Evolutionary conservation across 129 eudicot genomes (phyloP), one percentile per base, ranked within the genome.

Genomic region (Helianthus tuberosus): DNA sequence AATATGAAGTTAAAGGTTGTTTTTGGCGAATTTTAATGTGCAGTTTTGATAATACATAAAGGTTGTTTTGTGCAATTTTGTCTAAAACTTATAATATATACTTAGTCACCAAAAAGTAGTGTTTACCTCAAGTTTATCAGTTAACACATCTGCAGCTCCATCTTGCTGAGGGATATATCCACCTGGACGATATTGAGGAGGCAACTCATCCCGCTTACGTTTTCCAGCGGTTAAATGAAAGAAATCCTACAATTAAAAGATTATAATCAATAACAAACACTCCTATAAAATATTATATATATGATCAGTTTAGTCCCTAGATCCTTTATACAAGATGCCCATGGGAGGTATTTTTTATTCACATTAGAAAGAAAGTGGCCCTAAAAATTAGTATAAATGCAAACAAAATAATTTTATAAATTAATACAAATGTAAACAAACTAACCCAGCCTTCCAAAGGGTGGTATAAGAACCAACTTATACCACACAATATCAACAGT

Each of bases 131-230:
- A 64, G 49, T 38, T 77, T 77, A 69, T 69, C 81, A 77, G 63
- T 38, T 57, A 38, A 62, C 48, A 63, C 67, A 74, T 86, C 96
- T 64, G 85, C 83, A 64, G 93, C 88, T 72, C 96, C 96, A 87
- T 89, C 96, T 80, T 87, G 90, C 82, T 89, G 96, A n/a, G 96
- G 93, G 36, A 89, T 87, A 81, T 84, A 89, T 39, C 93, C 93
- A 54, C 88, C 89, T 47, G 86, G 71, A 59, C 68, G 86, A 76
- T 74, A 84, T 58, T 75, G 96, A 75, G 90, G 52, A 73, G 96
- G 80, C 62, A 87, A 72, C 44, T 87, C 96, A 66, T 89, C 96
- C 46, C 93, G 81, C 79, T 89, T 89, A 38, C 96, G 84, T 81
- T 89, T 89, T 77, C 93, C 96, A 78, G 78, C 96, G 66, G 78